phyloP scores from a whole-genome alignment of 148 eudicot genomes.

The Agrostemma githago region DNA sequence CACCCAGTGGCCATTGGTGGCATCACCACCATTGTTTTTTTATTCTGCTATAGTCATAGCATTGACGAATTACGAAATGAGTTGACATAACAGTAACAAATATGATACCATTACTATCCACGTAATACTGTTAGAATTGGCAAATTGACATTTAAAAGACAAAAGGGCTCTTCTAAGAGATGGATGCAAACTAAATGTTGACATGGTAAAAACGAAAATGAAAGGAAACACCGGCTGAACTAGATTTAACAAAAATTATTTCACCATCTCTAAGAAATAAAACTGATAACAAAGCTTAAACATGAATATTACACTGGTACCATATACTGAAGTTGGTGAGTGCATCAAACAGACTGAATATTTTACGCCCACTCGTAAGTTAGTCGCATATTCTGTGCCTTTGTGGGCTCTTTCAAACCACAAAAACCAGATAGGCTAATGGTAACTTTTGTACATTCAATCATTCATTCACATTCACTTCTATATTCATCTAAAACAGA shows the following conservation, averaged over 20 bases:
- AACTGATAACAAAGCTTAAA: neutral
- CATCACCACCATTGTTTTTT: neutral
- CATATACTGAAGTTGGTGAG: neutral
- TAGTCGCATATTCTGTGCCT: too few species aligned
- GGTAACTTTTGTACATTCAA: neutral
- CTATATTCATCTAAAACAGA: neutral
- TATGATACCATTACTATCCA: neutral
- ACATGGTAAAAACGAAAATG: neutral
- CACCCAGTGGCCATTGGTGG: constrained; percentile 13
- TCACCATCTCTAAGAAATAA: neutral
- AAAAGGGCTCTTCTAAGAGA: neutral
- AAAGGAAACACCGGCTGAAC: neutral
- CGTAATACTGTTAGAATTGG: neutral
- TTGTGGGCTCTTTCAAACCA: too few species aligned
- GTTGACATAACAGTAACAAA: neutral
- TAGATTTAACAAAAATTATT: neutral
- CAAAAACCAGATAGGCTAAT: too few species aligned
- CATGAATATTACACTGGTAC: neutral
- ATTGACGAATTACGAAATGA: neutral
- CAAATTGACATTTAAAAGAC: neutral
- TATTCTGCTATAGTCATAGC: constrained; percentile 7
- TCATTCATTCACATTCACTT: neutral
- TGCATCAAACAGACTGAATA: neutral
- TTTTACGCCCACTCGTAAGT: too few species aligned
- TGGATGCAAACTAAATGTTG: neutral